Conservation (phyloP, 2,329 filamentous ascomycete species). For the Botrytis squamosa region DNA sequence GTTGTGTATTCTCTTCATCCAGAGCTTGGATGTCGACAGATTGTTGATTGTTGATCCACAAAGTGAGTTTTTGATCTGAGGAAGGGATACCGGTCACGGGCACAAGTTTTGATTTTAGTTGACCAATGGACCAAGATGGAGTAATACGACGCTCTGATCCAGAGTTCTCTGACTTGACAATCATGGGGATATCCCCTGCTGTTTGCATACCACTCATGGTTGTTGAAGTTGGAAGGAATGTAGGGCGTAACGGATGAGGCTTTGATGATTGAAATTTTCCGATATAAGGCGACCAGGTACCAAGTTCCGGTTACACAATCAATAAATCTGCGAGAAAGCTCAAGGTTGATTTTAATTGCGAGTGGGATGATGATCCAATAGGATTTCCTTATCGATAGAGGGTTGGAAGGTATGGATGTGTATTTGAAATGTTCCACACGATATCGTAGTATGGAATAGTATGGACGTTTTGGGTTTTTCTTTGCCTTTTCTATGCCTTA, state of each 20-base stretch:
- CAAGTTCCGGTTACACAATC: not conserved
- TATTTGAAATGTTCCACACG: not conserved
- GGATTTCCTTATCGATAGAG: constrained; percentile 1
- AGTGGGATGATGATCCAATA: not conserved
- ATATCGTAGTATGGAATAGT: not conserved
- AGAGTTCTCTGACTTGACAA: constrained; percentile 72
- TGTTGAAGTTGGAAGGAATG: not conserved
- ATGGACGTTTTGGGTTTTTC: not conserved
- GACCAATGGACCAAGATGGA: constrained; percentile 83
- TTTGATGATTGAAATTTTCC: constrained; percentile 10
- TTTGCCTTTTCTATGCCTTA: not conserved
- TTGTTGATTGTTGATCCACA: constrained; percentile 63
- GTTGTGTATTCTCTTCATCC: constrained; percentile 68
- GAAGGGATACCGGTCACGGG: constrained; percentile 90
- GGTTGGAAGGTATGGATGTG: not conserved
- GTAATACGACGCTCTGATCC: constrained; percentile 88
- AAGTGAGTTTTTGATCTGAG: constrained; percentile 68
- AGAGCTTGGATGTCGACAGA: constrained; percentile 64
- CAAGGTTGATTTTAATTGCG: not conserved
- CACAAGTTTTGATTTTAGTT: constrained; percentile 85
- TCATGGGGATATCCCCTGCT: constrained; percentile 66
- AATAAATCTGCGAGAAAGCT: constrained; percentile 5
- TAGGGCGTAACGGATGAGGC: constrained; percentile 16
- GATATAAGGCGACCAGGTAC: constrained; percentile 7
- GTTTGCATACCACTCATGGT: constrained; percentile 20